A percentile compares a stretch with the other conserved stretches of the same genome.
Evolutionary conservation across 345 rosid species (phyloP).

Genomic region (Brassica carinata): DNA sequence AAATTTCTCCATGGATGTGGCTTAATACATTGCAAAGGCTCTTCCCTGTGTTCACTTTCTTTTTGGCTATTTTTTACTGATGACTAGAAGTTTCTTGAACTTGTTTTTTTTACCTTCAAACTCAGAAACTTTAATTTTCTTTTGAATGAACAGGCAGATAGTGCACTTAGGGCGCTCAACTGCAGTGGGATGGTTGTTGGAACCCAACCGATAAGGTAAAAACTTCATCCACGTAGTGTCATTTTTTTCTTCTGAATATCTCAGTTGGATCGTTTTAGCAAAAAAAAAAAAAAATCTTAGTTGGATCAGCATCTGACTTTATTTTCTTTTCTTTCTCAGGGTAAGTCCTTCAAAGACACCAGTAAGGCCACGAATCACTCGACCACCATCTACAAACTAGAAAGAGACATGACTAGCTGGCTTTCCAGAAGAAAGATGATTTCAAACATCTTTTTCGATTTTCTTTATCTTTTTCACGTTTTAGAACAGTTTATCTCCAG

Average conservation of each 20-base stretch:
- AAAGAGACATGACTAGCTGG: conserved; percentile 23
- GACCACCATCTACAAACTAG: conserved; percentile 39
- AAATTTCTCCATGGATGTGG: background rate
- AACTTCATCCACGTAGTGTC: background rate
- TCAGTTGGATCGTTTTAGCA: background rate
- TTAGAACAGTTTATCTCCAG: conserved; percentile 37
- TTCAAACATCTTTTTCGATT: conserved; percentile 42
- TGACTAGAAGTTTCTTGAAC: background rate
- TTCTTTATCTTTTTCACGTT: conserved; percentile 39
- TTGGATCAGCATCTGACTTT: background rate
- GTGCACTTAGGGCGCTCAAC: conserved; percentile 73
- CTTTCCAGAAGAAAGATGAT: conserved; percentile 46
- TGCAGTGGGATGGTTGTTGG: conserved; percentile 78
- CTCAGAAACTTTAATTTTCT: background rate
- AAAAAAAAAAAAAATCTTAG: too few relatives aligned
- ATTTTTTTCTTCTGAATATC: background rate
- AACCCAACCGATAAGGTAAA: conserved; percentile 70
- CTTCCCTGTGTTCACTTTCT: conserved; percentile 5
- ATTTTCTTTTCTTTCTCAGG: conserved; percentile 36
- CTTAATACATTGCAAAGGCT: conserved; percentile 18
- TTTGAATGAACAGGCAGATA: conserved; percentile 66
- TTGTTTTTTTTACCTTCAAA: background rate
- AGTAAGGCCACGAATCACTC: conserved; percentile 72
- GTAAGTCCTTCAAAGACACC: conserved; percentile 89
- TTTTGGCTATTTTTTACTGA: background rate